phyloP scores from a whole-genome alignment of 2,329 filamentous ascomycete species.

The Fusarium mexicanum region DNA sequence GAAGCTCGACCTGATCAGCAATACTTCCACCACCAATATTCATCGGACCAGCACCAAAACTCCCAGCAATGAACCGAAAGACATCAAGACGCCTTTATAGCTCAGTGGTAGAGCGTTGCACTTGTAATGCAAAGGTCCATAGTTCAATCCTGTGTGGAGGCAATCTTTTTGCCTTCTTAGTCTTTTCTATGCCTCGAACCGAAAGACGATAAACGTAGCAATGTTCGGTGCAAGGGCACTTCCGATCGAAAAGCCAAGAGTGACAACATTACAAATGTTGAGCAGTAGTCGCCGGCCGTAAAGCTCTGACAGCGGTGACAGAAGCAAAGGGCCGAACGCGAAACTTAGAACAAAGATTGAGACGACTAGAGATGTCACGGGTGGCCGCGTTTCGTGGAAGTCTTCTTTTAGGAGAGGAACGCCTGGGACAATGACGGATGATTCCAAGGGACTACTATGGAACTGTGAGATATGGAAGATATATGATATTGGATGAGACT shows the following conservation, averaged over 20 bases:
- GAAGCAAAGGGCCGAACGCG: constrained; percentile 4
- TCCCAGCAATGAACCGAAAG: background rate
- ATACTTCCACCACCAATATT: constrained; percentile 14
- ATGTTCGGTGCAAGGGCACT: constrained; percentile 1
- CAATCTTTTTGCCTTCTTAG: constrained; percentile 4
- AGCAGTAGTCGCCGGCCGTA: constrained; percentile 13
- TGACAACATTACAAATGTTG: background rate
- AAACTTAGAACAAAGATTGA: constrained; percentile 17
- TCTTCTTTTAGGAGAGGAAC: constrained; percentile 13
- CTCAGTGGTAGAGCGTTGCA: constrained; percentile 39
- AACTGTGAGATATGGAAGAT: background rate
- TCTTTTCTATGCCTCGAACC: background rate
- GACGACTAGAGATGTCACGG: constrained; percentile 26
- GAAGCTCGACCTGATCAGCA: background rate
- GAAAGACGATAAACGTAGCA: constrained; percentile 1
- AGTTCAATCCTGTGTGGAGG: constrained; percentile 38
- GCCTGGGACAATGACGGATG: constrained; percentile 6
- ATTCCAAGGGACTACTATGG: background rate
- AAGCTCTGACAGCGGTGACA: constrained; percentile 5
- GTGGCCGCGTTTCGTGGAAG: background rate
- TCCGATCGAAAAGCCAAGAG: background rate
- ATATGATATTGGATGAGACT: background rate
- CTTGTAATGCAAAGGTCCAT: constrained; percentile 40
- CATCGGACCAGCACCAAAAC: constrained; percentile 9
- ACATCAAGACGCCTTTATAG: constrained; percentile 23